Base-by-base conservation (phyloP, 1,284 basidiomycete genomes). In the Irpex sp. region DNA sequence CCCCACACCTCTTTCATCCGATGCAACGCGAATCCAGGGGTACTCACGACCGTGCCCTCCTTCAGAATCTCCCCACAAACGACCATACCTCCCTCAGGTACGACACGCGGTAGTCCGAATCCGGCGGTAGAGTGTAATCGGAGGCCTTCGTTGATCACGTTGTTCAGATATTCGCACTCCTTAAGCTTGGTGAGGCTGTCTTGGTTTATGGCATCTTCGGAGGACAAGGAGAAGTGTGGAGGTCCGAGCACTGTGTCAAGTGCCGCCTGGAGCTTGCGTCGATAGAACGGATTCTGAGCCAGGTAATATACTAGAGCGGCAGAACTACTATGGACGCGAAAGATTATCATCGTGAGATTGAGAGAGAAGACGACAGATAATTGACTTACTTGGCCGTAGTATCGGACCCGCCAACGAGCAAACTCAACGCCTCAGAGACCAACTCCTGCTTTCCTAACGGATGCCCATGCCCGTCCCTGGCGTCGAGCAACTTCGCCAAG, bases 41-140 rank as follows among this genome's bases (percentile, higher is more conserved):
- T 44, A 40, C 63, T 64, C 31, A 61, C 40, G 15, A 49, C 19
- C 19, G 60, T 64, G 26, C 60, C 59, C 4, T 51, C 11, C 7
- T 21, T 17, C 19, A 64, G 55, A 2, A 17, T 54, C 47, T 34
- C 11, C 8, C 63, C 57, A 6, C 52, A 37, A 5, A 64, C 49
- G 1, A 55, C 52, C 17, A 64, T 38, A 5, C 87, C 88, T 48
- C 84, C 87, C 57, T 84, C 80, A 1, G 90, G 88, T 17, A 85
- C 85, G 58, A 89, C 69, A 55, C 92, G 86, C 11, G 91, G 87
- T 15, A 96, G 21, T 17, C 63, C 63, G 40, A 64, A n/a, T 17
- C 55, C 61, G 44, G 44, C 49, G 17, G 56, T 55, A 9, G 60
- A 61, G 34, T 58, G 49, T 6, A 61, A 47, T 13, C 59, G 59